A percentile compares a stretch with the other conserved stretches of the same genome.
Conservation (phyloP, 257 asterid species). For the Fraxinus excelsior region DNA sequence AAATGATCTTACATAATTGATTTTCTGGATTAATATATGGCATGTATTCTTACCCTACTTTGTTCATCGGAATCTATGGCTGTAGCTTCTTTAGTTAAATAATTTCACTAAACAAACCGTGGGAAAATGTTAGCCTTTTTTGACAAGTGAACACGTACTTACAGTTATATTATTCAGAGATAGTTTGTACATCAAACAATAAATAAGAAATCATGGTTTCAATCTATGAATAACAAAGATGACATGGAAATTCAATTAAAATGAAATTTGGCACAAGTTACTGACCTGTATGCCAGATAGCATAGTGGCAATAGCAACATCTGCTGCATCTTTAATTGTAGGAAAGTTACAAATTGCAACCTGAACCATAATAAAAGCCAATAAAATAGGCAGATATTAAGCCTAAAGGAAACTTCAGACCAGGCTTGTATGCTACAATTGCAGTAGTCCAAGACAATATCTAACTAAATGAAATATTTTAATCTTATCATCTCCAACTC, state of each 20-base stretch:
- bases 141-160: background rate
- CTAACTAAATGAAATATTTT: no score
- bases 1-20: no score
- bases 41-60: no score
- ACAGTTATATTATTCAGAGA: background rate
- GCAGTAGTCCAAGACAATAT: no score
- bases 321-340: constrained; percentile 93
- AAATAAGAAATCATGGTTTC: background rate
- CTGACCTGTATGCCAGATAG: constrained; percentile 87
- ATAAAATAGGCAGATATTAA: background rate
- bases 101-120: no score
- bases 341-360: constrained; percentile 98
- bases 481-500: no score
- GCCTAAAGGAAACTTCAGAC: background rate
- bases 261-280: constrained; percentile 17
- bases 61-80: no score
- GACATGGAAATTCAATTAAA: background rate
- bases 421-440: background rate
- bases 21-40: no score
- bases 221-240: background rate
- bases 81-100: no score
- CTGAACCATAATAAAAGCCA: constrained; percentile 38
- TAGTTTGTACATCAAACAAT: background rate
- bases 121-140: background rate
- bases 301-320: constrained; percentile 95